Percentiles rank a stretch among this genome's conserved stretches.
Conservation (phyloP, 2,329 filamentous ascomycete species). For the Fusarium falciforme region DNA sequence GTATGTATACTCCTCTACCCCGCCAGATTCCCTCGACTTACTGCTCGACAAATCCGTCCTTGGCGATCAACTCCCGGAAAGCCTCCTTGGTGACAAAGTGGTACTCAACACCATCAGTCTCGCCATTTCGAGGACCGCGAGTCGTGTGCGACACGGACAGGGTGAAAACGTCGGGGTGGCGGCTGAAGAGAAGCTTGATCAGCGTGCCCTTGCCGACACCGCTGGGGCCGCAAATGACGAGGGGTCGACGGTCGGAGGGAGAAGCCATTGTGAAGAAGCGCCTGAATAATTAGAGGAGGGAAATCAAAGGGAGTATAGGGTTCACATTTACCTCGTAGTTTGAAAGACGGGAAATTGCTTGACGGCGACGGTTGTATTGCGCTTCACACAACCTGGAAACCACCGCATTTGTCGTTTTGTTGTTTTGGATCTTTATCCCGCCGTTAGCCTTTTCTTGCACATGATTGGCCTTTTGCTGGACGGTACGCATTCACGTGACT, state of each 20-base stretch:
- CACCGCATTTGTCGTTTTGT: slow-evolving; percentile 19
- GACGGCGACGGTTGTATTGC: slow-evolving; percentile 12
- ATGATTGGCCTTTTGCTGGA: not conserved
- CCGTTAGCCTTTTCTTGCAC: not conserved
- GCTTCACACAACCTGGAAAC: slow-evolving; percentile 32
- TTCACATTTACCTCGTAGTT: not conserved
- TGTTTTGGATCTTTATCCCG: not conserved
- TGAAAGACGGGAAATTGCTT: slow-evolving; percentile 10
- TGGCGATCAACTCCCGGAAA: slow-evolving; percentile 74
- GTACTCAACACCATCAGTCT: slow-evolving; percentile 83
- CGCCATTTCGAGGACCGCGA: slow-evolving; percentile 78
- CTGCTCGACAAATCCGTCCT: slow-evolving; percentile 83
- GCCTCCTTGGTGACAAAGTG: slow-evolving; percentile 76
- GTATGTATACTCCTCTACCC: not conserved
- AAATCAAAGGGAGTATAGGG: too few relatives aligned
- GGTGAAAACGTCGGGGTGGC: slow-evolving; percentile 62
- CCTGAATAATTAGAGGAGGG: not conserved
- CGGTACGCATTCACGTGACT: not conserved
- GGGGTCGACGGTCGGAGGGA: slow-evolving; percentile 66
- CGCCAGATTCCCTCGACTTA: not conserved
- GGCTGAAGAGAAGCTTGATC: slow-evolving; percentile 75
- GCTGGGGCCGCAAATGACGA: slow-evolving; percentile 84
- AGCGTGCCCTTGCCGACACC: slow-evolving; percentile 87
- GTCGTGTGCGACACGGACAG: slow-evolving; percentile 83
- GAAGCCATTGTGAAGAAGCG: slow-evolving; percentile 40